Conservation (phyloP, 2,329 filamentous ascomycete species). For the Phialophora macrospora region DNA sequence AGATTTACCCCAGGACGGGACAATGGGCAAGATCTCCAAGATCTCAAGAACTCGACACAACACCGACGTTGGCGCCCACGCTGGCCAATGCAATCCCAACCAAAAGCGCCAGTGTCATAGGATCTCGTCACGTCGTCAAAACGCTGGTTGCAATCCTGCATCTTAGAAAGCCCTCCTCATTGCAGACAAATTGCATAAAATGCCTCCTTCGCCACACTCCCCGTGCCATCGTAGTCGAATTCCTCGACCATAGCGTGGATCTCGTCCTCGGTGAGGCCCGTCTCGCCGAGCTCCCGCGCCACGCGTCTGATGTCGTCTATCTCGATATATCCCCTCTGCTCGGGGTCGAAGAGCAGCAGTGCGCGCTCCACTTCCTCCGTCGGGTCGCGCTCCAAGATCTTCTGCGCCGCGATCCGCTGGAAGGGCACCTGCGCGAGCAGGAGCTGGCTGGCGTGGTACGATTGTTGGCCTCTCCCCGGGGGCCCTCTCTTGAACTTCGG, state of each 20-base stretch:
- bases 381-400: constrained; percentile 82
- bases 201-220: constrained; percentile 69
- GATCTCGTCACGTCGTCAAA: constrained; percentile 27
- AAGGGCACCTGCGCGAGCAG: constrained; percentile 75
- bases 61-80: constrained; percentile 10
- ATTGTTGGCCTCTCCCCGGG: constrained; percentile 34
- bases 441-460: constrained; percentile 67
- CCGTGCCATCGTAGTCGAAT: constrained; percentile 92
- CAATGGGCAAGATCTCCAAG: constrained; percentile 1
- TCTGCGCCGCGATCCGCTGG: constrained; percentile 75
- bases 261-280: constrained; percentile 86
- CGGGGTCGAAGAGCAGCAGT: constrained; percentile 90
- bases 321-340: constrained; percentile 88
- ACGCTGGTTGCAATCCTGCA: background rate
- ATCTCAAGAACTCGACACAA: constrained; percentile 7
- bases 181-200: constrained; percentile 70
- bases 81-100: constrained; percentile 10
- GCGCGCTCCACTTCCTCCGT: constrained; percentile 88
- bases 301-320: constrained; percentile 86
- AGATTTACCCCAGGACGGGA: background rate
- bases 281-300: constrained; percentile 86
- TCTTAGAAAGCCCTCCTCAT: constrained; percentile 40
- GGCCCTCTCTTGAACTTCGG: constrained; percentile 56
- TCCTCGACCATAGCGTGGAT: constrained; percentile 96
- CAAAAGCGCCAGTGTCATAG: background rate